Conservation (phyloP, 768 basidiomycete species). For the Boletus pseudo-olivaceus region DNA sequence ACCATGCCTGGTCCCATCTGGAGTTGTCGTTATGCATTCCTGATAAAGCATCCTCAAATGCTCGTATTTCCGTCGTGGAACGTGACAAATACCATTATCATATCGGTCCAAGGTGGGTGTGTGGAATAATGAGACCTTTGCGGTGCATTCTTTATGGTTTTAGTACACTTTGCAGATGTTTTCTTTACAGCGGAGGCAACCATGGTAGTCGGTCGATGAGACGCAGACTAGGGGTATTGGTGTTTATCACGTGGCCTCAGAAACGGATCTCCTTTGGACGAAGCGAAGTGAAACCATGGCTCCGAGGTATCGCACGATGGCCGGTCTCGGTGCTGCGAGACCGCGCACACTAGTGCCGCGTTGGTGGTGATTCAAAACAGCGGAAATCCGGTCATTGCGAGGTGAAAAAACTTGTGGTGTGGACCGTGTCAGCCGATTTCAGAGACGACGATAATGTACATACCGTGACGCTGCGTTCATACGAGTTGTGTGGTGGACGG, state of each 20-base stretch:
- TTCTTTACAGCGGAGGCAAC: constrained; percentile 10
- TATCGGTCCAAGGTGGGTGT: constrained; percentile 52
- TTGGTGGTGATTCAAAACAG: not conserved
- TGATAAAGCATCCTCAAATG: constrained; percentile 24
- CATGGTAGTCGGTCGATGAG: too few species aligned
- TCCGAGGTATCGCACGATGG: too few species aligned
- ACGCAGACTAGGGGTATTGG: too few species aligned
- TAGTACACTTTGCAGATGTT: constrained; percentile 7
- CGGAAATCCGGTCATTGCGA: not conserved
- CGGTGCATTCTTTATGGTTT: constrained; percentile 1
- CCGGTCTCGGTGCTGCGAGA: not conserved
- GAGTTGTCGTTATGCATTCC: constrained; percentile 70
- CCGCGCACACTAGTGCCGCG: not conserved
- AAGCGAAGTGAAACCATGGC: not conserved
- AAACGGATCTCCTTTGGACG: not conserved
- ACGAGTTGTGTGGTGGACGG: not conserved
- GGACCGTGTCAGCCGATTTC: not conserved
- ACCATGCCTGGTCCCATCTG: constrained; percentile 63
- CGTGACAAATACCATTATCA: constrained; percentile 40
- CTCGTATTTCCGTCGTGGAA: not conserved
- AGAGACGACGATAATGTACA: not conserved
- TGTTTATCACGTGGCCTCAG: too few species aligned
- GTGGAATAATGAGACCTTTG: constrained; percentile 37
- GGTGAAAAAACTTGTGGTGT: not conserved
- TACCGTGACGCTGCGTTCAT: not conserved